A percentile compares a stretch with the other conserved stretches of the same genome.
Evolutionary conservation across 108 stramenopile species (phyloP).

Genomic region (Conticribra guillardii): DNA sequence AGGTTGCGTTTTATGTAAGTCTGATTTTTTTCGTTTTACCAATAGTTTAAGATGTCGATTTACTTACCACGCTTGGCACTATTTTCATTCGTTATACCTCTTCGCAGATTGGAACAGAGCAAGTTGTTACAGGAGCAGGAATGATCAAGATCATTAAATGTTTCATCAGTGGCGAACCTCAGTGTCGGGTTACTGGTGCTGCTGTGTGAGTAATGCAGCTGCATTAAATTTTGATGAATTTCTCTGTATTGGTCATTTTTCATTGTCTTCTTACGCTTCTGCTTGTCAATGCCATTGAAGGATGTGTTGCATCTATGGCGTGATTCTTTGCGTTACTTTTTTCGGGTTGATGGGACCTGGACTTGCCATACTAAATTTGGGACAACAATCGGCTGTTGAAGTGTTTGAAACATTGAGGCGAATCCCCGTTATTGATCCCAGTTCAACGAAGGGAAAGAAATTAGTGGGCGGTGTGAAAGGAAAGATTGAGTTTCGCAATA

Average conservation of each 20-base stretch:
- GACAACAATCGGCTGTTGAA: conserved; percentile 48
- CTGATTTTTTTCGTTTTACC: conserved; percentile 44
- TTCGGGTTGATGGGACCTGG: conserved; percentile 48
- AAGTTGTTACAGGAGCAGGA: conserved; percentile 29
- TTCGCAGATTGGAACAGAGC: conserved; percentile 52
- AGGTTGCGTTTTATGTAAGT: too few species aligned
- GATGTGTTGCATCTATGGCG: conserved; percentile 21
- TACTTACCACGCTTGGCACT: too few species aligned
- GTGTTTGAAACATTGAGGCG: conserved; percentile 51
- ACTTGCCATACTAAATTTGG: conserved; percentile 45
- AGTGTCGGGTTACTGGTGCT: conserved; percentile 46
- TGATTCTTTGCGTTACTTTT: conserved; percentile 11
- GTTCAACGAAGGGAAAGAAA: conserved; percentile 27
- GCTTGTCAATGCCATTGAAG: too few species aligned
- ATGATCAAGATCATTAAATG: conserved; percentile 21
- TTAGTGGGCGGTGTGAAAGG: conserved; percentile 10
- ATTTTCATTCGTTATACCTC: too few species aligned
- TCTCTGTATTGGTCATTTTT: too few species aligned
- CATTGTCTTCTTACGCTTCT: too few species aligned
- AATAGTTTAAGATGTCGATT: too few species aligned
- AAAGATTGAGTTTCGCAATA: conserved; percentile 31
- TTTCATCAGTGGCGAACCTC: conserved; percentile 34
- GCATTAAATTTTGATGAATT: too few species aligned
- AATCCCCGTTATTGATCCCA: conserved; percentile 47
- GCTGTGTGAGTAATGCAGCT: too few species aligned